Conservation (phyloP, 345 rosid genomes). For the Citrus medica region DNA sequence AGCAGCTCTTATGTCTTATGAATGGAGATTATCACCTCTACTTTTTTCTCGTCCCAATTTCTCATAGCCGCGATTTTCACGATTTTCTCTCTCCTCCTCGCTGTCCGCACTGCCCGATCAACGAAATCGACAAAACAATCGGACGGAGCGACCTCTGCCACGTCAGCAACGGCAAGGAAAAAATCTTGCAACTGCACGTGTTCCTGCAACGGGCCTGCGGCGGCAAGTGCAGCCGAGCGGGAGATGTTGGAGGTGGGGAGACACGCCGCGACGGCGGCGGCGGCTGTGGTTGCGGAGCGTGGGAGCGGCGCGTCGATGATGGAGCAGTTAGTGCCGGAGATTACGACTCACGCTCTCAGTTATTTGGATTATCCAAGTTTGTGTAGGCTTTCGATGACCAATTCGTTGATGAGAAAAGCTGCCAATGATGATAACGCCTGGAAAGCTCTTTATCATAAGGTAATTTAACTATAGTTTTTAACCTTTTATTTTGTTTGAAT, state of each 20-base stretch:
- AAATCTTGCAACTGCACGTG: constrained; percentile 27
- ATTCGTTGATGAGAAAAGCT: constrained; percentile 95
- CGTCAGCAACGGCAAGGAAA: background rate
- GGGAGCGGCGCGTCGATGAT: constrained; percentile 91
- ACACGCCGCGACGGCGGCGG: constrained; percentile 21
- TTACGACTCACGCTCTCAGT: constrained; percentile 96
- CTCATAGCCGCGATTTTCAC: constrained; percentile 52
- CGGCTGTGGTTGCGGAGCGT: constrained; percentile 36
- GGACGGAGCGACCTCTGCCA: constrained; percentile 6
- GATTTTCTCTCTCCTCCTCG: constrained; percentile 37
- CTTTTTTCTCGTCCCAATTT: constrained; percentile 32
- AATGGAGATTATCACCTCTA: constrained; percentile 51
- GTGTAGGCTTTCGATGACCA: constrained; percentile 95
- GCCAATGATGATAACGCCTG: constrained; percentile 99
- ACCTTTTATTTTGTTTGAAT: background rate
- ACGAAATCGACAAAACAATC: constrained; percentile 29
- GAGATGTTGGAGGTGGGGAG: constrained; percentile 28
- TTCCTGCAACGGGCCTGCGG: constrained; percentile 22
- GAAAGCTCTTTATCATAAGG: constrained; percentile 98
- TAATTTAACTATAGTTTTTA: constrained; percentile 6
- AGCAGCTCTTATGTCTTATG: constrained; percentile 54
- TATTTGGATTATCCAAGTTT: constrained; percentile 95
- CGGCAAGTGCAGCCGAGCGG: background rate
- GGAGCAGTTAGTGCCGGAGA: constrained; percentile 99
- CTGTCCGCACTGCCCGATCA: constrained; percentile 41